Evolutionary conservation across 768 basidiomycete genomes (phyloP).

Genomic region (Kockovaella imperatae): DNA sequence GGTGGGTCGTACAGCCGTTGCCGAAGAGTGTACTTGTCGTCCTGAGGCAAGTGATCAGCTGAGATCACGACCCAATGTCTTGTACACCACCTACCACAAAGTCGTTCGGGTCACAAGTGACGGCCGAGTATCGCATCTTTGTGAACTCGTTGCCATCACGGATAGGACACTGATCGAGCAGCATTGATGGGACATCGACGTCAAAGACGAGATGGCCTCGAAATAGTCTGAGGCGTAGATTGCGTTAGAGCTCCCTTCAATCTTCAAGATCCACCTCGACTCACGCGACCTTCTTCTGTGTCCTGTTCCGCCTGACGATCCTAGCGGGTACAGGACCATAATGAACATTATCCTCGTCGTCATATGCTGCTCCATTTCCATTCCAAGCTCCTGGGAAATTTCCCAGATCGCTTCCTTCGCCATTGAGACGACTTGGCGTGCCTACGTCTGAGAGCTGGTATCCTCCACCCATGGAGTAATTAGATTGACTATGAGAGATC

Average conservation of each 20-base stretch:
- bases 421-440: too few species aligned
- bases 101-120: conserved; percentile 89
- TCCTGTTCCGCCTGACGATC: conserved; percentile 73
- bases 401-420: conserved; percentile 17
- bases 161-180: conserved; percentile 73
- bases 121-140: conserved; percentile 92
- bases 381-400: conserved; percentile 18
- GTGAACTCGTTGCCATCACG: conserved; percentile 74
- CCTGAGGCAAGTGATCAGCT: conserved; percentile 42
- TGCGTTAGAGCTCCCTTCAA: not conserved
- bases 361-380: conserved; percentile 13
- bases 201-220: conserved; percentile 85
- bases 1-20: conserved; percentile 73
- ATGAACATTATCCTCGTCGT: conserved; percentile 50
- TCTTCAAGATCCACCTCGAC: conserved; percentile 51
- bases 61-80: not conserved
- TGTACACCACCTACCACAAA: conserved; percentile 52
- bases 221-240: conserved; percentile 57
- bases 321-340: conserved; percentile 82
- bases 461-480: conserved; percentile 11
- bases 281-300: conserved; percentile 73
- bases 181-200: conserved; percentile 70
- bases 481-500: conserved; percentile 4
- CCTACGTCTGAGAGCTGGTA: conserved; percentile 16
- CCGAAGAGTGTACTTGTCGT: conserved; percentile 70